A percentile compares a stretch with the other conserved stretches of the same genome.
phyloP scores from a whole-genome alignment of 768 basidiomycete species.

The Steccherinum ochraceum region DNA sequence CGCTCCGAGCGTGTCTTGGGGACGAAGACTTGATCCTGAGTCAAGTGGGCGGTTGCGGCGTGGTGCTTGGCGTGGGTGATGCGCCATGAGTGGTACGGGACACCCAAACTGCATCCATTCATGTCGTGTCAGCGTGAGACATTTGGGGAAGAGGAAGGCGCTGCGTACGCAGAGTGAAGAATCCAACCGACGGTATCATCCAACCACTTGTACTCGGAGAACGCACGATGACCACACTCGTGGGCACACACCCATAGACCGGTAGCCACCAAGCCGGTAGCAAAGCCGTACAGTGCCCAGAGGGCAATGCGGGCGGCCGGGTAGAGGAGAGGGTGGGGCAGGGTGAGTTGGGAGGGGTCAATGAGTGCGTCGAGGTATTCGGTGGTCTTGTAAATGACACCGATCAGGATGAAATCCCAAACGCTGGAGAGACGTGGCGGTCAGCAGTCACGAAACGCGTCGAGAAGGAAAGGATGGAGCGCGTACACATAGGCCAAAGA shows the following conservation, averaged over 20 bases:
- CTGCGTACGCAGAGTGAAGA: slow-evolving; percentile 77
- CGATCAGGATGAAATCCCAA: slow-evolving; percentile 72
- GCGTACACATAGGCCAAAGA: slow-evolving; percentile 76
- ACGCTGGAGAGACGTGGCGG: slow-evolving; percentile 33
- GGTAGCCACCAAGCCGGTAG: slow-evolving; percentile 79
- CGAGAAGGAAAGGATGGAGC: slow-evolving; percentile 5
- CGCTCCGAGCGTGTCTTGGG: slow-evolving; percentile 78
- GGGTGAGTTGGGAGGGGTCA: slow-evolving; percentile 43
- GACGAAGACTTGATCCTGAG: slow-evolving; percentile 94
- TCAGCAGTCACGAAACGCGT: slow-evolving; percentile 8
- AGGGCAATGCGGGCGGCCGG: slow-evolving; percentile 54
- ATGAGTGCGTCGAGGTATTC: slow-evolving; percentile 59
- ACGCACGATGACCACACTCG: slow-evolving; percentile 95
- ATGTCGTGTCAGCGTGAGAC: slow-evolving; percentile 3
- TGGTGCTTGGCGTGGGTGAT: slow-evolving; percentile 95
- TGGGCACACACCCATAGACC: slow-evolving; percentile 94
- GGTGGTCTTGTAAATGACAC: slow-evolving; percentile 59
- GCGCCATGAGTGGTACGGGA: slow-evolving; percentile 96
- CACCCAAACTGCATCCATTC: slow-evolving; percentile 62
- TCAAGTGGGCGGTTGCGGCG: slow-evolving; percentile 89
- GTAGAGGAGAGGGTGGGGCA: slow-evolving; percentile 60
- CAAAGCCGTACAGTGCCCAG: slow-evolving; percentile 81
- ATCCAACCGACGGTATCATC: slow-evolving; percentile 94
- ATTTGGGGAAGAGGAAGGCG: not conserved
- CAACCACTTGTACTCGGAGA: slow-evolving; percentile 85